Evolutionary conservation across 495 filamentous ascomycete species (phyloP), one percentile per base, ranked within the genome.

Genomic region (Penicillium subrubescens): DNA sequence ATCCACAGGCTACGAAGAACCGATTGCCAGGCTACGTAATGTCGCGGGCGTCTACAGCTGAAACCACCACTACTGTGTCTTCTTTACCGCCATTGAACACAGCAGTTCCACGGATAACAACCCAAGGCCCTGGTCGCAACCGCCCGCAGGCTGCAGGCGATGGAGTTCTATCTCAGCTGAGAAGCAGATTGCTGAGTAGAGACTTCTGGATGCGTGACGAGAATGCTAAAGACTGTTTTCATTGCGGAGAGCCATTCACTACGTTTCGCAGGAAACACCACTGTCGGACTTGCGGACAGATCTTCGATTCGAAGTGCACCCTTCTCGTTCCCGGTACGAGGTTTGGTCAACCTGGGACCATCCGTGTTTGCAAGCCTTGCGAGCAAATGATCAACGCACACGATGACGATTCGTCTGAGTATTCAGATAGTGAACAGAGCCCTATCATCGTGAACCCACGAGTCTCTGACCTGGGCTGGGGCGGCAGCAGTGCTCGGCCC

Each of bases 131-230:
- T 29, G 69, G 63, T 21, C 66, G 61, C 14, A 71, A 64, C 56
- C 76, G 66, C 15, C 68, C 58, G 21, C 71, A 64, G 31, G 59
- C 29, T 59, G 35, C 46, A 35, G 62, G 64, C 31, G 75, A 78
- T 55, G 68, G 73, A 46, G 73, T 72, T 34, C 61, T 76, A 34
- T 74, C 74, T 15, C 75, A 92, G 70, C 86, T 93, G 77, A 83
- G 89, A 61, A 94, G 91, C 69, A 92, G 90, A 73, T 85, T 97
- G 35, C 80, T 98, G 15, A 97, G 90, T 68, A 94, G 91, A 73
- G 92, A 97, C 59, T 98, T 96, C 72, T 99, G 96, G 96, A 99
- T 99, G 96, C 90, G 91, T 51, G 96, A 99, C 77, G 96, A 98
- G 71, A 97, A 96, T 71, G 94, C 93, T 51, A 98, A 94, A 76